Conservation (phyloP, 1,139 yeast species). For the Suhomyces kunorum region DNA sequence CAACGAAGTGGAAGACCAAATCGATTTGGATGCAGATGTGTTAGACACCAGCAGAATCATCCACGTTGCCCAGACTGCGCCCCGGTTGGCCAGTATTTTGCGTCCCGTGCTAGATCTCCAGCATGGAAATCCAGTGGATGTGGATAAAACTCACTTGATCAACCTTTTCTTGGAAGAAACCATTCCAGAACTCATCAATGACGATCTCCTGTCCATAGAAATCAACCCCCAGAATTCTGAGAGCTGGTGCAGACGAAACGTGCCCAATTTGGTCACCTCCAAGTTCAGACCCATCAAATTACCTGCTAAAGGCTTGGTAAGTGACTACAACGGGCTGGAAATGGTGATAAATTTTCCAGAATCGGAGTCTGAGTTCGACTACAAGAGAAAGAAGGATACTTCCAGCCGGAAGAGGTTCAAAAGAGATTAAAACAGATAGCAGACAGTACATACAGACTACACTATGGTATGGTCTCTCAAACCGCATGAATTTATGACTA, state of each 20-base stretch:
- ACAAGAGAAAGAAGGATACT: constrained; percentile 1
- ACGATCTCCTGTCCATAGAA: constrained; percentile 38
- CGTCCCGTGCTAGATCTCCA: constrained; percentile 9
- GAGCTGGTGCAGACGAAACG: constrained; percentile 42
- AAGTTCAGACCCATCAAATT: constrained; percentile 38
- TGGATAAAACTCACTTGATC: constrained; percentile 16
- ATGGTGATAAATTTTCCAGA: constrained; percentile 14
- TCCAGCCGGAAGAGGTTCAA: constrained; percentile 4
- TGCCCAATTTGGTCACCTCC: constrained; percentile 36
- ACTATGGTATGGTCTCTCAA: neutral
- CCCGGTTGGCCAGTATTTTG: constrained; percentile 9
- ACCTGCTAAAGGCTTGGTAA: constrained; percentile 14
- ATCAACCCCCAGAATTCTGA: constrained; percentile 44
- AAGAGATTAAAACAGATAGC: neutral
- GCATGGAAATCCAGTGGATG: constrained; percentile 2
- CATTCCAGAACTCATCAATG: constrained; percentile 42
- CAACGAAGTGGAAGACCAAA: constrained; percentile 13
- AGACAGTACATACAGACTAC: neutral
- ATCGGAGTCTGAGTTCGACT: constrained; percentile 2
- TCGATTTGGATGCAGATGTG: constrained; percentile 1
- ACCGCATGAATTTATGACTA: neutral
- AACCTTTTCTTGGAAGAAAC: constrained; percentile 29
- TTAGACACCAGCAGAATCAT: constrained; percentile 1
- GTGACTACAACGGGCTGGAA: constrained; percentile 15
- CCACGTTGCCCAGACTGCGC: constrained; percentile 8